Evolutionary conservation across 352 stramenopile species (phyloP).

Genomic region (Phytophthora hybrid): DNA sequence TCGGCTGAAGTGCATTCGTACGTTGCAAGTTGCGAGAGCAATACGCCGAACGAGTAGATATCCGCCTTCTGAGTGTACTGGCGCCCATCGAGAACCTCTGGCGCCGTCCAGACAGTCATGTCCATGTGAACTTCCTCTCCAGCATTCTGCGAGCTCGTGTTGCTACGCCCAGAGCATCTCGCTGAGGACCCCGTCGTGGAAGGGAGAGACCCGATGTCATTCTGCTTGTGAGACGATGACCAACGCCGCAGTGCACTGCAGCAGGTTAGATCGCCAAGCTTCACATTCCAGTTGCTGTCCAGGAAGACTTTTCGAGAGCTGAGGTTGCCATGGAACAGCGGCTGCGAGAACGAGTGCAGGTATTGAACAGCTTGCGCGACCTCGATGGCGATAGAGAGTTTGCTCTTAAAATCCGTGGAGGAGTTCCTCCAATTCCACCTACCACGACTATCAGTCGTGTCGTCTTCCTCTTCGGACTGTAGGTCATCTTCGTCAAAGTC

Average conservation of each 20-base stretch:
- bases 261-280: constrained; percentile 55
- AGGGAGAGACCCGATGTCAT: background rate
- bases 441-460: background rate
- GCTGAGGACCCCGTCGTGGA: constrained; percentile 3
- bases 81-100: constrained; percentile 51
- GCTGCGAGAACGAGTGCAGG: constrained; percentile 52
- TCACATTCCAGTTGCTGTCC: constrained; percentile 46
- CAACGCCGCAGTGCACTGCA: constrained; percentile 49
- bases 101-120: constrained; percentile 59
- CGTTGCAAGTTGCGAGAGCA: constrained; percentile 47
- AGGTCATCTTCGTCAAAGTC: constrained; percentile 17
- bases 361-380: constrained; percentile 52
- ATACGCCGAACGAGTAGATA: constrained; percentile 56
- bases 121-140: constrained; percentile 50
- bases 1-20: constrained; percentile 50
- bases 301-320: constrained; percentile 58
- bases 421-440: constrained; percentile 44
- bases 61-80: constrained; percentile 58
- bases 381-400: constrained; percentile 52
- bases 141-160: constrained; percentile 15
- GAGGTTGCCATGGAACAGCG: constrained; percentile 55
- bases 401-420: constrained; percentile 40
- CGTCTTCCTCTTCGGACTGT: constrained; percentile 8
- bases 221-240: constrained; percentile 44
- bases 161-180: constrained; percentile 26